phyloP scores from a whole-genome alignment of 257 asterid genomes.

The Salvia hispanica region DNA sequence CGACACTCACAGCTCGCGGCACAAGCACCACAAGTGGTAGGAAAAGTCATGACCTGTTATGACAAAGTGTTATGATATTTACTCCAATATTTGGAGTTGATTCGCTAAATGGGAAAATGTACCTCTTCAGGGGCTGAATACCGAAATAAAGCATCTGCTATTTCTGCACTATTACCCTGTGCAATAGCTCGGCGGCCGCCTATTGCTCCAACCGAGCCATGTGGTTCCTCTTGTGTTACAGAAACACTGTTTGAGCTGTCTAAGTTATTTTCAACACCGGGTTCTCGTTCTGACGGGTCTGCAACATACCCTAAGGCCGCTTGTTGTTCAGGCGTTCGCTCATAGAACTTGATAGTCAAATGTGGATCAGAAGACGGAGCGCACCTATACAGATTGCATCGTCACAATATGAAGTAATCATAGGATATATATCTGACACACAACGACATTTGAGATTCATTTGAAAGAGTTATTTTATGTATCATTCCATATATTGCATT shows the following conservation, averaged over 20 bases:
- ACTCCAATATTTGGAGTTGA: neutral
- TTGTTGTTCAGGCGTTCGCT: conserved; percentile 86
- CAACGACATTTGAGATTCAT: neutral
- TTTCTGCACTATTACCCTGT: conserved; percentile 78
- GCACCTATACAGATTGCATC: conserved; percentile 44
- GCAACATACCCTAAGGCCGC: conserved; percentile 72
- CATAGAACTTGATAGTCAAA: conserved; percentile 75
- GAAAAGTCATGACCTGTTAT: conserved; percentile 89
- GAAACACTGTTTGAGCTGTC: conserved; percentile 36
- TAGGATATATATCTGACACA: neutral
- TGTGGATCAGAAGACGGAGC: conserved; percentile 93
- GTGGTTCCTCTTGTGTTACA: conserved; percentile 58
- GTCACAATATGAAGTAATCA: neutral
- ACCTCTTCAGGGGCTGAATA: conserved; percentile 99
- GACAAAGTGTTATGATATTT: conserved; percentile 8
- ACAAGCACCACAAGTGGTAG: conserved; percentile 90
- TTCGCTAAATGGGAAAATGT: conserved; percentile 12
- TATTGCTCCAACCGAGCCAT: conserved; percentile 90
- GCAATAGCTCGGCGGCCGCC: conserved; percentile 90
- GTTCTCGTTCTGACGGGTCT: conserved; percentile 55
- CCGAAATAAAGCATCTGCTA: conserved; percentile 78
- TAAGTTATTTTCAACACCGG: conserved; percentile 37
- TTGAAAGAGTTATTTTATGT: neutral
- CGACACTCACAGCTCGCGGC: conserved; percentile 70
- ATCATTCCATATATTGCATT: neutral